Conservation (phyloP, 805 yeast species). For the Candida broadrunensis region DNA sequence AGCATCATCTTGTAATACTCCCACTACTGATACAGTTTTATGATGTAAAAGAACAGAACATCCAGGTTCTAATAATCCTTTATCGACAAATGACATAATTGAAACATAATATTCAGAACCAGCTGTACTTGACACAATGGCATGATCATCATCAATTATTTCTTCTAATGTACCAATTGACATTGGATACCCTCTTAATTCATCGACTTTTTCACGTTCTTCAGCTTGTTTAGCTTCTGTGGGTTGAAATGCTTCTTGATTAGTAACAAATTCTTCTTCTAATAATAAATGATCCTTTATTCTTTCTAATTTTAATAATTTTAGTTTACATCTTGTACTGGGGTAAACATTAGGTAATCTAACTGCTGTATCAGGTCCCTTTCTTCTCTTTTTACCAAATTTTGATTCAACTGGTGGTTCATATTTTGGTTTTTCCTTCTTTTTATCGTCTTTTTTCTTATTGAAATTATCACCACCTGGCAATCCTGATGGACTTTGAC, state of each 20-base stretch:
- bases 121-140: constrained; percentile 91
- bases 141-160: constrained; percentile 97
- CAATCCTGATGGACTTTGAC: constrained; percentile 57
- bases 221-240: constrained; percentile 96
- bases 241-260: constrained; percentile 92
- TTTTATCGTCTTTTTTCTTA: constrained; percentile 57
- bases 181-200: constrained; percentile 94
- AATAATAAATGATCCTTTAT: constrained; percentile 92
- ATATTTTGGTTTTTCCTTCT: constrained; percentile 90
- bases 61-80: constrained; percentile 93
- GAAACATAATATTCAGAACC: constrained; percentile 98
- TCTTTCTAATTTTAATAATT: constrained; percentile 87
- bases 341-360: constrained; percentile 89
- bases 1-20: constrained; percentile 96
- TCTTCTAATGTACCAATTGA: constrained; percentile 96
- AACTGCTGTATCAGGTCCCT: constrained; percentile 83
- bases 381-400: constrained; percentile 89
- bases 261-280: constrained; percentile 94
- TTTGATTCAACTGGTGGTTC: constrained; percentile 98
- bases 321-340: constrained; percentile 88
- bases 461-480: constrained; percentile 46
- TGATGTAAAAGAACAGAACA: constrained; percentile 94
- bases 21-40: constrained; percentile 94
- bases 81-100: constrained; percentile 93
- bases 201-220: constrained; percentile 93